Conservation (phyloP, 768 basidiomycete species). For the Mycena capillaripes region DNA sequence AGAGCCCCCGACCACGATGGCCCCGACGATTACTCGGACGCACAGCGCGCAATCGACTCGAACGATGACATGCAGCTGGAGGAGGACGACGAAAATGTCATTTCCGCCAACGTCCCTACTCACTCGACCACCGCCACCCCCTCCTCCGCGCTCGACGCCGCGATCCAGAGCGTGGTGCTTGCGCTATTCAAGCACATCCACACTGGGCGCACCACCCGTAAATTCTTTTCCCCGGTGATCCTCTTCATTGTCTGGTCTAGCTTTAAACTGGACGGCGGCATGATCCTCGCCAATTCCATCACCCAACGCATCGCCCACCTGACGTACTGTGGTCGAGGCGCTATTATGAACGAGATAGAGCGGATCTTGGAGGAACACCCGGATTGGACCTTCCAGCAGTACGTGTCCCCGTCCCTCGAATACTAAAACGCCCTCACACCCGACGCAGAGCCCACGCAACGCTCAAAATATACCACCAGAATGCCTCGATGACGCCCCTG, state of each 20-base stretch:
- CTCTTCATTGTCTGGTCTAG: constrained; percentile 18
- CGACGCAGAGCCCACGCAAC: not conserved
- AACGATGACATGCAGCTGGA: not conserved
- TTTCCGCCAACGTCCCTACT: not conserved
- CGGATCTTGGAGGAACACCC: not conserved
- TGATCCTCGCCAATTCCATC: constrained; percentile 10
- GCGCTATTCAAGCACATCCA: constrained; percentile 2
- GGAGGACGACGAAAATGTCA: not conserved
- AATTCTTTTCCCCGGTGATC: constrained; percentile 9
- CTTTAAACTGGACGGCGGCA: not conserved
- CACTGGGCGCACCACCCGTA: not conserved
- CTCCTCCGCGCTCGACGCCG: not conserved
- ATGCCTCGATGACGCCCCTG: not conserved
- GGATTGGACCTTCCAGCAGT: not conserved
- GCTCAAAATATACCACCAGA: constrained; percentile 14
- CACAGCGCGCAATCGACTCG: too few relatives aligned
- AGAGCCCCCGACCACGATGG: not conserved
- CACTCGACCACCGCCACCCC: not conserved
- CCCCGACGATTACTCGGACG: too few relatives aligned
- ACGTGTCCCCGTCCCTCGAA: not conserved
- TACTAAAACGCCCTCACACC: constrained; percentile 5
- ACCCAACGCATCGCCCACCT: constrained; percentile 13
- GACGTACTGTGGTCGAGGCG: constrained; percentile 1
- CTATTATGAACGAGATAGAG: constrained; percentile 26
- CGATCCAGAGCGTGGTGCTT: constrained; percentile 9